phyloP scores from a whole-genome alignment of 129 eudicot genomes.

The Tanacetum coccineum region DNA sequence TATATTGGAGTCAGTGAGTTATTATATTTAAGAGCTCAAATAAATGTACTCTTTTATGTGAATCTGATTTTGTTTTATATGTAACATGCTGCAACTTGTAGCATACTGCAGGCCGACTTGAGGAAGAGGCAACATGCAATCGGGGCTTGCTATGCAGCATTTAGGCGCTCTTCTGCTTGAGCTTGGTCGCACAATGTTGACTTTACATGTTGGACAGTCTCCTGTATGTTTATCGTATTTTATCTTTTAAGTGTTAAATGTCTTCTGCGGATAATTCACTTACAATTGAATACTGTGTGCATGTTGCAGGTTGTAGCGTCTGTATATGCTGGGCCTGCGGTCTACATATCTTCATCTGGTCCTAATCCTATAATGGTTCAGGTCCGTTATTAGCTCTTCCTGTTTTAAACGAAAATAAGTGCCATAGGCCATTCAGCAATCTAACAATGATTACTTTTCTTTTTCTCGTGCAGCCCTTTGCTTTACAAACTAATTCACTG shows the following conservation, averaged over 20 bases:
- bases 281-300: constrained; percentile 16
- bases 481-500: constrained; percentile 67
- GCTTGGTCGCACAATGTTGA: constrained; percentile 87
- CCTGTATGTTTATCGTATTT: constrained; percentile 44
- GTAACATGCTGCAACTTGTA: no score
- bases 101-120: constrained; percentile 46
- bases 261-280: background rate
- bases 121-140: constrained; percentile 64
- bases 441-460: no score
- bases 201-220: constrained; percentile 81
- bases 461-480: constrained; percentile 69
- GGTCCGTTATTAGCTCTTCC: constrained; percentile 42
- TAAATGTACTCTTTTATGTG: no score
- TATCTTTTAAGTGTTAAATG: no score
- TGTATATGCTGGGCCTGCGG: constrained; percentile 90
- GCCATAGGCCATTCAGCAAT: no score
- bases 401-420: no score
- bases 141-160: constrained; percentile 92
- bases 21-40: no score
- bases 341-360: constrained; percentile 84
- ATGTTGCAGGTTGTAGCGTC: constrained; percentile 73
- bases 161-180: constrained; percentile 91
- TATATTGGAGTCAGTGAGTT: no score
- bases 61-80: no score
- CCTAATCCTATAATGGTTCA: constrained; percentile 98